Percentiles rank a stretch among this genome's conserved stretches.
Evolutionary conservation across 1,139 yeast genomes (phyloP).

Genomic region (Hyphopichia buzzinii): DNA sequence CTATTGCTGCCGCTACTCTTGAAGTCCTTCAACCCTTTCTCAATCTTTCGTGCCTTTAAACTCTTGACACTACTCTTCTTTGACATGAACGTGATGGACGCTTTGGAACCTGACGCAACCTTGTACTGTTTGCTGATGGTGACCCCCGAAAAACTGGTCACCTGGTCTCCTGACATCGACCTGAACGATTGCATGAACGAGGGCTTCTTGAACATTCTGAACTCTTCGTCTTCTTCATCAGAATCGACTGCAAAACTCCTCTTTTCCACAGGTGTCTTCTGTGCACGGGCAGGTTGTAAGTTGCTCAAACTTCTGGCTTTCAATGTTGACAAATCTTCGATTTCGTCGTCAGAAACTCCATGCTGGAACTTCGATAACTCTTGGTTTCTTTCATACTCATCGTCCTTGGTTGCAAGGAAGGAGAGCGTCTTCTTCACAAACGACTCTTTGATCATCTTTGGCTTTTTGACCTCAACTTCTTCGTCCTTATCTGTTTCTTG

Average conservation of each 20-base stretch:
- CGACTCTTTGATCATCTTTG: slow-evolving; percentile 42
- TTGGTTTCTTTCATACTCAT: slow-evolving; percentile 33
- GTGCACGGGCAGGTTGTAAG: slow-evolving; percentile 20
- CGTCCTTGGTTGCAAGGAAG: slow-evolving; percentile 45
- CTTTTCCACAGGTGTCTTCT: slow-evolving; percentile 16
- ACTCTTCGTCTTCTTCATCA: slow-evolving; percentile 36
- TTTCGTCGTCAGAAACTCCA: slow-evolving; percentile 37
- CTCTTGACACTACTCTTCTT: slow-evolving; percentile 31
- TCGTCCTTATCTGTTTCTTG: slow-evolving; percentile 11
- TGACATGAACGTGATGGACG: slow-evolving; percentile 56
- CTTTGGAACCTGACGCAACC: slow-evolving; percentile 55
- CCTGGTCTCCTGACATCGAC: slow-evolving; percentile 30
- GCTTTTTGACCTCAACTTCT: slow-evolving; percentile 12
- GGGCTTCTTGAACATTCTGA: slow-evolving; percentile 43
- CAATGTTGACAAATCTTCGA: slow-evolving; percentile 46
- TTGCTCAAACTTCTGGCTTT: slow-evolving; percentile 47
- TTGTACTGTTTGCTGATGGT: slow-evolving; percentile 55
- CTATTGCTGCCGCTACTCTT: slow-evolving; percentile 14
- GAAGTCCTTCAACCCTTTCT: slow-evolving; percentile 22
- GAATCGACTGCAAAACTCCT: slow-evolving; percentile 10
- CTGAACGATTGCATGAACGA: slow-evolving; percentile 50
- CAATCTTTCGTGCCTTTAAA: slow-evolving; percentile 28
- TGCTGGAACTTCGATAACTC: slow-evolving; percentile 35
- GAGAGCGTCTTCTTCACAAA: slow-evolving; percentile 66
- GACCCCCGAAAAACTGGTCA: slow-evolving; percentile 46